Evolutionary conservation across 2,329 filamentous ascomycete species (phyloP), one percentile per base, ranked within the genome.

Genomic region (Periconia sp.): DNA sequence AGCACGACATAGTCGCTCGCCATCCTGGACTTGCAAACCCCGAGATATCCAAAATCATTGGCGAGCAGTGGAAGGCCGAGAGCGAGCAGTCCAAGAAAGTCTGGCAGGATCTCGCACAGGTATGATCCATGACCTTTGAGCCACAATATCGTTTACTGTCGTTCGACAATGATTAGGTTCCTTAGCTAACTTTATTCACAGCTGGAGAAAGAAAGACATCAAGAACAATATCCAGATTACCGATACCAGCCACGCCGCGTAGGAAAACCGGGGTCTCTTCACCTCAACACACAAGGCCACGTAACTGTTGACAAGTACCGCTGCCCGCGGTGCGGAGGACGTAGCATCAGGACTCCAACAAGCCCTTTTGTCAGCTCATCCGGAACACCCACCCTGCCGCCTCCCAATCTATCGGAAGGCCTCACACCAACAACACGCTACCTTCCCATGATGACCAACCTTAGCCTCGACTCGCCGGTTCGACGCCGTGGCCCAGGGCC

Each of bases 41-140:
- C 2, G 91, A 97, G 49, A 96, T 97, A 64, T 97, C 93, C 60
- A 97, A 97, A 76, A 95, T 97, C 64, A 96, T 97, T 63, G 93
- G 93, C 49, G 85, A 91, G 72, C 88, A 92, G 83, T 99, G 94
- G 94, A 86, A 88, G 66, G 83, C 86, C 52, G 87, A 95, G 68
- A 77, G 86, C 3, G 82, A 88, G 20, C 85, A 89, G 49, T 82
- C 87, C 53, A 96, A 96, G 76, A 84, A 86, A 59, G 83, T 87
- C 71, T 99, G 94, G 94, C 96, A 94, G 74, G 82, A 83, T 56
- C 83, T 96, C 52, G 94, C 94, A 55, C 91, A 95, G 76, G 90
- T 88, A 76, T 61, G 74, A 60, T 18, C 15, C 37, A 48, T 44
- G 31, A 49, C 50, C 43, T 40, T 18, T 37, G 6, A 13, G 11